A percentile compares a stretch with the other conserved stretches of the same genome.
phyloP scores from a whole-genome alignment of 495 filamentous ascomycete species.

The Aspergillus diversus region DNA sequence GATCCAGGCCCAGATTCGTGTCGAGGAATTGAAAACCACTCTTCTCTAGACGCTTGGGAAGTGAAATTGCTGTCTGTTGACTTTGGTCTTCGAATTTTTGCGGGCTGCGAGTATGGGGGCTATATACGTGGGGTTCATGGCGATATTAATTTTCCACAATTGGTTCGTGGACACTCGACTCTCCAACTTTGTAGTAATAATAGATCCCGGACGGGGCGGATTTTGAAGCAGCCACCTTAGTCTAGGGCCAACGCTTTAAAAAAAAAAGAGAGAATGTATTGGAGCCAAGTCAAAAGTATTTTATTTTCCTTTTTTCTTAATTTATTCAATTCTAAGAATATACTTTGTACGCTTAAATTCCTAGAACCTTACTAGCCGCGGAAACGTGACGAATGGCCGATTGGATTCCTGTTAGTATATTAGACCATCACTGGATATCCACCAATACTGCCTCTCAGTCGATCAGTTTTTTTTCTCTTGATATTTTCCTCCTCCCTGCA shows the following conservation, averaged over 20 bases:
- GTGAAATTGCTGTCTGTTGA: no score
- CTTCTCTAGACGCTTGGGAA: no score
- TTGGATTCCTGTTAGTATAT: neutral
- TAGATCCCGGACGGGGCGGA: neutral
- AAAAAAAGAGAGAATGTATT: neutral
- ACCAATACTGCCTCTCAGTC: constrained; percentile 1
- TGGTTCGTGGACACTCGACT: no score
- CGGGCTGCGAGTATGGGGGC: no score
- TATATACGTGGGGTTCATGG: no score
- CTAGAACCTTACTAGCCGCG: neutral
- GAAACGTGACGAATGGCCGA: neutral
- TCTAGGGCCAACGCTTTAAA: neutral
- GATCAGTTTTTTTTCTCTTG: neutral
- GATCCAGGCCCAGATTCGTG: neutral
- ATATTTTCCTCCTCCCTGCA: neutral
- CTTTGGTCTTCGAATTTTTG: no score
- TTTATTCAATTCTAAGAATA: constrained; percentile 1
- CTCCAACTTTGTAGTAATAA: neutral
- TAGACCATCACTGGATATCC: neutral
- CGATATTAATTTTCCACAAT: no score
- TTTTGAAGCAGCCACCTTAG: neutral
- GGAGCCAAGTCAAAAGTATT: neutral
- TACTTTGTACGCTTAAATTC: neutral
- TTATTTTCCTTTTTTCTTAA: constrained; percentile 5
- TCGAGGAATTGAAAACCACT: no score